These are phyloP conservation scores for Monilinia fructicola DNA, from an alignment of 2,329 filamentous ascomycete genomes.

Conservation along the genomic window DNA sequence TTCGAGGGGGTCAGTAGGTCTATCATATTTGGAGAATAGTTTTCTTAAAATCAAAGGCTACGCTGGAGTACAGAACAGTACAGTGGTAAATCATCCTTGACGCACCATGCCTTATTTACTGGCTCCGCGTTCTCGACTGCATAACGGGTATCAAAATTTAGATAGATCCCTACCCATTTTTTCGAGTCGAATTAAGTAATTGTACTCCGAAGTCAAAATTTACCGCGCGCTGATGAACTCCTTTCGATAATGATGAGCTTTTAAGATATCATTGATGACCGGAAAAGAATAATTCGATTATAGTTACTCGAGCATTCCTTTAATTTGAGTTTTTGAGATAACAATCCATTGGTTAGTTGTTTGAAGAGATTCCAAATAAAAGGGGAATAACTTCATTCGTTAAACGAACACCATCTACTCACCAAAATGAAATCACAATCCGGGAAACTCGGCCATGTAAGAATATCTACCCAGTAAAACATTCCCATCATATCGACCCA, in stretches of 20 bases:
- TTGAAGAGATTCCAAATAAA: not conserved
- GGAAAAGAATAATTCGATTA: not conserved
- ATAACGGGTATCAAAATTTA: not conserved
- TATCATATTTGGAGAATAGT: not conserved
- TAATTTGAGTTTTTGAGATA: not conserved
- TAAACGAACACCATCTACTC: not conserved
- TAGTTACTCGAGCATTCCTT: not conserved
- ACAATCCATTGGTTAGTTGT: not conserved
- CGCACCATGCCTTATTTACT: not conserved
- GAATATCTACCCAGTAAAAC: not conserved
- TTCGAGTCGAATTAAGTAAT: slow-evolving; percentile 7
- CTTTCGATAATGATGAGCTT: not conserved
- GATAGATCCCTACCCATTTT: not conserved
- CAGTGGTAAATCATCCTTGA: not conserved
- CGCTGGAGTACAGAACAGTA: no score
- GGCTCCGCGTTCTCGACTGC: not conserved
- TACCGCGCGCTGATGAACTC: not conserved
- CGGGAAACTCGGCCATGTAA: no score
- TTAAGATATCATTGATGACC: not conserved
- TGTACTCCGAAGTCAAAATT: slow-evolving; percentile 11
- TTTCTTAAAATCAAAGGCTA: not conserved
- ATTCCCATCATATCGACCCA: not conserved
- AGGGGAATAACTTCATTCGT: not conserved
- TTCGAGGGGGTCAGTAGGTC: not conserved
- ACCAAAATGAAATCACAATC: not conserved